These are phyloP conservation scores for Fusarium subtropicale DNA, from an alignment of 2,329 filamentous ascomycete species.

Conservation along the genomic window DNA sequence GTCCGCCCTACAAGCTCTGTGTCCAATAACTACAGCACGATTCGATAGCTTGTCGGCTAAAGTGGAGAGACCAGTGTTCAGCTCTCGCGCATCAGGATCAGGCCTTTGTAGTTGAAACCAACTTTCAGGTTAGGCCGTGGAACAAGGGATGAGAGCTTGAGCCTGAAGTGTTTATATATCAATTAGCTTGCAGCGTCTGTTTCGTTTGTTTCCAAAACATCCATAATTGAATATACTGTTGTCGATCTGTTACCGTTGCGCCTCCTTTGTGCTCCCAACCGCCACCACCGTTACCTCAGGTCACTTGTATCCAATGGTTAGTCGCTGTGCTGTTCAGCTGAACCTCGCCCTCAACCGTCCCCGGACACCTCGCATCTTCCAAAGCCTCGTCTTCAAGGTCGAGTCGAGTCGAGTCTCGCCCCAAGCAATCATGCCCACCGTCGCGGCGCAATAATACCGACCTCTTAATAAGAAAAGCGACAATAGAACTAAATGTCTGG, in stretches of 20 bases:
- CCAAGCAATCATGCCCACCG: constrained; percentile 26
- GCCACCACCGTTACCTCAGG: constrained; percentile 15
- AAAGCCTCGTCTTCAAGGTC: constrained; percentile 16
- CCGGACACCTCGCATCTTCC: constrained; percentile 19
- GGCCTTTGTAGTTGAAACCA: constrained; percentile 24
- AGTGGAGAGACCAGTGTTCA: constrained; percentile 28
- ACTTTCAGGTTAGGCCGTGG: constrained; percentile 15
- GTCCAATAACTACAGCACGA: constrained; percentile 20
- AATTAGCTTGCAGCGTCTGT: neutral
- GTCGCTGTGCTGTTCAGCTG: constrained; percentile 30
- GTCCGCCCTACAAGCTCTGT: constrained; percentile 32
- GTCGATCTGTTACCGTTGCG: neutral
- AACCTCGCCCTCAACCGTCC: constrained; percentile 23
- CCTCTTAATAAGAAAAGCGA: constrained; percentile 6
- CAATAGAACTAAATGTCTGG: constrained; percentile 46
- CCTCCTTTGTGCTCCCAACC: constrained; percentile 10
- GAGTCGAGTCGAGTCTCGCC: constrained; percentile 1
- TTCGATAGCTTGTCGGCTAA: constrained; percentile 23
- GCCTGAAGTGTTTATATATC: constrained; percentile 9
- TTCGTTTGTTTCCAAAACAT: neutral
- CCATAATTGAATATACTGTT: neutral
- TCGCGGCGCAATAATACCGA: constrained; percentile 31
- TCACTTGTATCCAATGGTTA: constrained; percentile 26
- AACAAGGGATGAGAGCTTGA: constrained; percentile 13
- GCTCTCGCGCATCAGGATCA: constrained; percentile 24